Evolutionary conservation across 2,329 filamentous ascomycete species (phyloP).

Genomic region (Sarocladium oryzae): DNA sequence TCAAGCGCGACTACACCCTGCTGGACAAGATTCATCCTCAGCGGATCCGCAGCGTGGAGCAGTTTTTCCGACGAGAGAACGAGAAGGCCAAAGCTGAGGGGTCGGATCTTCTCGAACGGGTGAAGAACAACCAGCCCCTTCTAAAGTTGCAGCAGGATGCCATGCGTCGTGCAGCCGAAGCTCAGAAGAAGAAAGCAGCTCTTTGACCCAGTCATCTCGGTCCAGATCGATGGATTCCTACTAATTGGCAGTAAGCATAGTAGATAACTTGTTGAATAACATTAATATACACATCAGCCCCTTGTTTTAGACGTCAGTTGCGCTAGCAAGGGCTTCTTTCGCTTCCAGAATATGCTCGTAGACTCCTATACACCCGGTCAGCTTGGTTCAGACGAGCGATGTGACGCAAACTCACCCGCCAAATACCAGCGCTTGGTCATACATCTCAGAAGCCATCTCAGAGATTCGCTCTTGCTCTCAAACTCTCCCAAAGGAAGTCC

Average conservation of each 20-base stretch:
- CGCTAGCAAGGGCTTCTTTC: neutral
- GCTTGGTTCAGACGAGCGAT: neutral
- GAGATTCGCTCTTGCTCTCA: neutral
- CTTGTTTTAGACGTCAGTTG: too few relatives aligned
- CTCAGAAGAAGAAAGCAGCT: neutral
- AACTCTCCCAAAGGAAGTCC: constrained; percentile 22
- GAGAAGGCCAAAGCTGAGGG: constrained; percentile 17
- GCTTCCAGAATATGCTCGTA: neutral
- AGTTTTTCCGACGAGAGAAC: constrained; percentile 39
- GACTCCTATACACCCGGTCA: neutral
- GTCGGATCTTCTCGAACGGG: neutral
- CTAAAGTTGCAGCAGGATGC: neutral
- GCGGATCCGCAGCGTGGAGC: constrained; percentile 39
- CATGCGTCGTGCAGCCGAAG: neutral
- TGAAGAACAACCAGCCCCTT: neutral
- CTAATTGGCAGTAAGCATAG: too few relatives aligned
- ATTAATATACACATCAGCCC: too few relatives aligned
- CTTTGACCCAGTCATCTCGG: too few relatives aligned
- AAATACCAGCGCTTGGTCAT: constrained; percentile 11
- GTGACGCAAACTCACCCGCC: neutral
- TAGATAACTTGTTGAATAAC: too few relatives aligned
- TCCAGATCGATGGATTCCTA: too few relatives aligned
- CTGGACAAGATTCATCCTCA: constrained; percentile 45
- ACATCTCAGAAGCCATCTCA: constrained; percentile 9
- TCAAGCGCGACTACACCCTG: constrained; percentile 39